phyloP scores from a whole-genome alignment of 2,329 filamentous ascomycete genomes.

The Bipolaris victoriae region DNA sequence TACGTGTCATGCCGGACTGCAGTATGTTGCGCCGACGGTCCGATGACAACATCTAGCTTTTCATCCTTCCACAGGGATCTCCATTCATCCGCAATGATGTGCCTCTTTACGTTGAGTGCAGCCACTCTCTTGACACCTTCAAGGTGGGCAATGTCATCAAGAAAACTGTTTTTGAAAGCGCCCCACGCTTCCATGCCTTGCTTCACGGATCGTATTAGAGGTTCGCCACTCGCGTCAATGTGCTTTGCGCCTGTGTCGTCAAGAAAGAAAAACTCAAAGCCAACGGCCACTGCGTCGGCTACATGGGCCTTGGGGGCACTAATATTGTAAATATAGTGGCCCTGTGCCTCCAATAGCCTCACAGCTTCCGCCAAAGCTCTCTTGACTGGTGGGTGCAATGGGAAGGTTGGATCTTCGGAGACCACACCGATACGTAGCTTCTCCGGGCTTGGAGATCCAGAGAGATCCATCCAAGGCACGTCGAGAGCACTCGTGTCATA shows the following conservation, averaged over 20 bases:
- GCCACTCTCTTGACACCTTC: slow-evolving; percentile 1
- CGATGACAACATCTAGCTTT: slow-evolving; percentile 8
- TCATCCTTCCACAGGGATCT: slow-evolving; percentile 6
- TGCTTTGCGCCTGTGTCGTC: background rate
- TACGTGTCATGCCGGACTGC: slow-evolving; percentile 12
- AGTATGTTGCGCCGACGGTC: slow-evolving; percentile 8
- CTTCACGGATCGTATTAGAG: background rate
- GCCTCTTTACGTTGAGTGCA: slow-evolving; percentile 9
- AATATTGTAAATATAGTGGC: slow-evolving; percentile 5
- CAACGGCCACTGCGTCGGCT: slow-evolving; percentile 1
- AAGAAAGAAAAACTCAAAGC: slow-evolving; percentile 6
- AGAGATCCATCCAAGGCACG: slow-evolving; percentile 6
- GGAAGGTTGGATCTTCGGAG: slow-evolving; percentile 8
- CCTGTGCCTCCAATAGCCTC: slow-evolving; percentile 1
- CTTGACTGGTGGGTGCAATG: slow-evolving; percentile 13
- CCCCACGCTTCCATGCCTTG: slow-evolving; percentile 1
- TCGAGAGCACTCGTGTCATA: slow-evolving; percentile 8
- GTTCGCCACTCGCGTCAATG: slow-evolving; percentile 5
- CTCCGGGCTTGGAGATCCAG: background rate
- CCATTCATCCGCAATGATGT: slow-evolving; percentile 6
- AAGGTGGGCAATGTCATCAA: background rate
- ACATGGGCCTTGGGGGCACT: slow-evolving; percentile 1
- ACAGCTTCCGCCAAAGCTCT: slow-evolving; percentile 7
- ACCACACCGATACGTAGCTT: slow-evolving; percentile 12
- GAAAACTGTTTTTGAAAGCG: background rate